Base-by-base conservation (phyloP, 2,329 filamentous ascomycete genomes). In the Dactylellina cionopaga region DNA sequence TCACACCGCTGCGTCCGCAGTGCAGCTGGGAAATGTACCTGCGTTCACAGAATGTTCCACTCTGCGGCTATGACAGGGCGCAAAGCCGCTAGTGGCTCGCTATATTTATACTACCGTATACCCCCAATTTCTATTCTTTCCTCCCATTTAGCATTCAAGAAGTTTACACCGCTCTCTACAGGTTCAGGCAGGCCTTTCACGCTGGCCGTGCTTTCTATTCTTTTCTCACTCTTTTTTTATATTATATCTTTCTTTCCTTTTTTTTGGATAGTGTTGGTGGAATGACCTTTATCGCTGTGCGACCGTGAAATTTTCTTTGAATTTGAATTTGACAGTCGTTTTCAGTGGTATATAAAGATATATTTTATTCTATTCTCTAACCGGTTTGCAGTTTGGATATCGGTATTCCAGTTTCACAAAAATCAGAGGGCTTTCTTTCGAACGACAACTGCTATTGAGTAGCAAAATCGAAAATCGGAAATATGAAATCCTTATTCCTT, bases 211-310 rank as follows among this genome's bases (percentile, higher is more conserved):
- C 24, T 41, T 43, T 19, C 7, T 31, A 27, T 27, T 17, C 11
- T 41, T 49, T 60, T 24, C 25, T 46, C 29, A 17, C 19, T 19
- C 55, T 10, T 59, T 75, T 65, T 19, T 59, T 66, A 60, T 7
- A 52, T 44, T 47, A 39, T 22, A 22, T 49, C 51, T 63, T 31
- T 31, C 10, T 33, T 37, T 58, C 54, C 25, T 47, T 49, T 29
- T 31, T 13, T 43, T 41, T 47, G 4, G 24, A n/a, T 43, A 31
- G 7, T n/a, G 19, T 51, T 24, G 46, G 24, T 25, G 44, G 6
- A 25, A 51, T n/a, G 22, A 49, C 24, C 11, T 43, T 19, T 52
- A 37, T 63, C 58, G 58, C 58, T 51, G 44, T 19, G 58, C 58
- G 58, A 63, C 52, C n/a, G n/a, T n/a, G n/a, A n/a, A n/a, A n/a